Base-by-base conservation (phyloP, 2,329 filamentous ascomycete species). In the Ilyonectria destructans region DNA sequence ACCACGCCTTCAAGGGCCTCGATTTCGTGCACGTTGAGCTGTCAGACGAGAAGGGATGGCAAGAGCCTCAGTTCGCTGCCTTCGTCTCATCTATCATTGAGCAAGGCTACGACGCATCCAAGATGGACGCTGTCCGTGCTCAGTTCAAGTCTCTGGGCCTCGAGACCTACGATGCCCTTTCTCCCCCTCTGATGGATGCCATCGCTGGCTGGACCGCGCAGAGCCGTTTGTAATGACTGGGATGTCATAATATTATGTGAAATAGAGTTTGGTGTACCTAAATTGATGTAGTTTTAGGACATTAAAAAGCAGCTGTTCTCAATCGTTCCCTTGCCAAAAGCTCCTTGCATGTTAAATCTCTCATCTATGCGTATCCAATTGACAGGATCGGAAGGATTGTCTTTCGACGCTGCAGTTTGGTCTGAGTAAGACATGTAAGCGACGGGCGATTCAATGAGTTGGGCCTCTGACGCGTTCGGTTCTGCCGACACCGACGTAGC, bases 81-180 rank as follows among this genome's bases (percentile, higher is more conserved):
- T 93, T 92, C 68, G 90, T 92, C 45, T 89, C 87, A 40, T 90
- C 87, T 63, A 88, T 92, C 66, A 91, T 92, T 67, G 90, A 92
- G 85, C 89, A 92, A 76, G 91, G 90, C 1, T 91, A 88, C 73
- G 79, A 86, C 54, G 87, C 90, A 0, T 77, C 81, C 17, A 81
- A 83, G 40, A 90, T 91, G 74, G 85, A 84, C 56, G 85, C 83
- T 19, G 86, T 92, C 4, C 83, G 90, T 48, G 71, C 67, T 2
- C 86, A 84, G 77, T 84, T 92, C 66, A 85, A 84, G 80, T 74
- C 77, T 2, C 72, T 87, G 19, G 90, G 90, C 0, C 80, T 93
- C 57, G 83, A 90, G 81, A 83, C 87, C 2, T 93, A 92, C 77
- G 90, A 93, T 78, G 84, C 84, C 19, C 81, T 93, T 52, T 89